Evolutionary conservation across 331 rosid species (phyloP).

Genomic region (Dryas integrifolia): DNA sequence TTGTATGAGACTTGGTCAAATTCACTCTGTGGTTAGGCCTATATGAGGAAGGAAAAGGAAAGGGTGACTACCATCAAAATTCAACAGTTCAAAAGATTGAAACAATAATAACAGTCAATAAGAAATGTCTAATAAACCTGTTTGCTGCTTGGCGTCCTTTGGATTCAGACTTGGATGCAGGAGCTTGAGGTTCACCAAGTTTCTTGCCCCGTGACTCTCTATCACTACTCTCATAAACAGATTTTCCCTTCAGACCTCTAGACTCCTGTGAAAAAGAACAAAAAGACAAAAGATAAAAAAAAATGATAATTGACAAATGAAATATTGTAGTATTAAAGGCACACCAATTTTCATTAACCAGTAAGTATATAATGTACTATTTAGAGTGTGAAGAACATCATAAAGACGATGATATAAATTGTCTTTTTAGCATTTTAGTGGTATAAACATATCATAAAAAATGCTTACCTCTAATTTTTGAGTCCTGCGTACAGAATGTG

Average conservation of each 20-base stretch:
- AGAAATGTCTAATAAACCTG: slow-evolving; percentile 43
- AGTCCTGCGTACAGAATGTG: slow-evolving; percentile 23
- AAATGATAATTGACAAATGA: no score
- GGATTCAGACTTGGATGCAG: slow-evolving; percentile 34
- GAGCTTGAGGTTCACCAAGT: slow-evolving; percentile 35
- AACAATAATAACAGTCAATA: slow-evolving; percentile 4
- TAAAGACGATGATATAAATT: not conserved
- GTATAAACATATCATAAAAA: slow-evolving; percentile 1
- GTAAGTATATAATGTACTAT: not conserved
- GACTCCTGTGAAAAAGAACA: slow-evolving; percentile 46
- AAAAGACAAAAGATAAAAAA: no score
- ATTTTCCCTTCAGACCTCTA: slow-evolving; percentile 33
- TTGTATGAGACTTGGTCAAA: slow-evolving; percentile 39
- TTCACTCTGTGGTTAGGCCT: slow-evolving; percentile 35
- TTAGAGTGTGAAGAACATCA: not conserved
- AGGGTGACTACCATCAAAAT: not conserved
- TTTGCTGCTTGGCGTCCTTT: slow-evolving; percentile 36
- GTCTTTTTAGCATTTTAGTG: not conserved
- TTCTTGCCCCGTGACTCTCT: slow-evolving; percentile 35
- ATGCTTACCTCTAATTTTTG: slow-evolving; percentile 47
- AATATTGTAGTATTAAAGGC: not conserved
- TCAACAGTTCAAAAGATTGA: slow-evolving; percentile 8
- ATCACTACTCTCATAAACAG: slow-evolving; percentile 33
- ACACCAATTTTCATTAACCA: not conserved
- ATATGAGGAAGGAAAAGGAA: not conserved